Evolutionary conservation across 495 filamentous ascomycete genomes (phyloP).

Genomic region (Neurospora tetraspora): DNA sequence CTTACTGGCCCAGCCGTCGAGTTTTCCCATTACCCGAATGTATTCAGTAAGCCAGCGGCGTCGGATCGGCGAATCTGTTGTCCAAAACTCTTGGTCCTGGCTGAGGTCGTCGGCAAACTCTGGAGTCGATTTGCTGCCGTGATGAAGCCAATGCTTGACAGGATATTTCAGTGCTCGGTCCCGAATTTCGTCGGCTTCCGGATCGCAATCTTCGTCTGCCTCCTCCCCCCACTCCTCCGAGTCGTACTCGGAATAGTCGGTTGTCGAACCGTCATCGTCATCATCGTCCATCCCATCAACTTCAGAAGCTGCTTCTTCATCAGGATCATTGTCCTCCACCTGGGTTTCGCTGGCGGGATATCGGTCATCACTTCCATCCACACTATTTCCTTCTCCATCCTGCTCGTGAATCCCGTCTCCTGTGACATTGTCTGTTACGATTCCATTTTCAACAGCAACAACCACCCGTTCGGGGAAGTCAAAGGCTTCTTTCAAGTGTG

Average conservation of each 20-base stretch:
- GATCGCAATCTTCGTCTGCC: not conserved
- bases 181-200: not conserved
- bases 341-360: not conserved
- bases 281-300: not conserved
- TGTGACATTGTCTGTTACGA: not conserved
- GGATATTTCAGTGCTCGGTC: constrained; percentile 15
- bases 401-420: not conserved
- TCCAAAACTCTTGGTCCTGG: constrained; percentile 25
- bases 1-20: not conserved
- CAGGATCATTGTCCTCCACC: not conserved
- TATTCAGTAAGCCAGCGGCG: constrained; percentile 28
- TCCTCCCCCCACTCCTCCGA: not conserved
- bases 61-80: constrained; percentile 18
- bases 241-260: not conserved
- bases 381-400: not conserved
- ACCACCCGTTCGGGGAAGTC: not conserved
- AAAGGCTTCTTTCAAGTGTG: constrained; percentile 18
- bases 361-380: not conserved
- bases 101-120: constrained; percentile 28
- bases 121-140: constrained; percentile 26
- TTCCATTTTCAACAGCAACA: not conserved
- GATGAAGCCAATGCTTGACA: constrained; percentile 29
- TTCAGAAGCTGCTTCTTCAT: not conserved
- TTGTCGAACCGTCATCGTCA: not conserved
- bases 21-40: constrained; percentile 14